phyloP scores from a whole-genome alignment of 1,139 yeast genomes.

The Geotrichum europaeum region DNA sequence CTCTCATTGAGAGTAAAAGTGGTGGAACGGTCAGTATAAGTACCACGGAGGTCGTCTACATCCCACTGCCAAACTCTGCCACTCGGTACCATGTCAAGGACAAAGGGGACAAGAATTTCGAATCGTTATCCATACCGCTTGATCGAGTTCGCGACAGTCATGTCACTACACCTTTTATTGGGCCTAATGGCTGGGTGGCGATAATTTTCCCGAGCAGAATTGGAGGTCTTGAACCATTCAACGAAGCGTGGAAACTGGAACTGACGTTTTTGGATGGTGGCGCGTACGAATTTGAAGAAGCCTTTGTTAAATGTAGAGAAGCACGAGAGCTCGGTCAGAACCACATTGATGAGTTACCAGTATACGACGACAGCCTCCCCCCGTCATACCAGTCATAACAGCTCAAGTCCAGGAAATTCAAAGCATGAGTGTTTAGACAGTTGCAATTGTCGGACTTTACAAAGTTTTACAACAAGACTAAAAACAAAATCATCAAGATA shows the following conservation, averaged over 20 bases:
- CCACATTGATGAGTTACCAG: slow-evolving; percentile 12
- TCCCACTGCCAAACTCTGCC: background rate
- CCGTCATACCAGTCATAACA: background rate
- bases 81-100: slow-evolving; percentile 5
- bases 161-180: slow-evolving; percentile 11
- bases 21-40: slow-evolving; percentile 7
- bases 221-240: slow-evolving; percentile 14
- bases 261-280: slow-evolving; percentile 14
- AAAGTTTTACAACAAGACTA: background rate
- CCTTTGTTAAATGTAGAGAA: slow-evolving; percentile 1
- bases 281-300: slow-evolving; percentile 15
- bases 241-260: slow-evolving; percentile 5
- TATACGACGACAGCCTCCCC: slow-evolving; percentile 4
- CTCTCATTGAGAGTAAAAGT: background rate
- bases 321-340: slow-evolving; percentile 3
- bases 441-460: background rate
- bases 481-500: background rate
- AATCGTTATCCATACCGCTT: slow-evolving; percentile 9
- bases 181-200: slow-evolving; percentile 14
- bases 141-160: slow-evolving; percentile 12
- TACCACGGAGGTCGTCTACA: slow-evolving; percentile 9
- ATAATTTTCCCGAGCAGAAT: slow-evolving; percentile 5
- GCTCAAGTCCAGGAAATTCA: background rate
- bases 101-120: slow-evolving; percentile 14
- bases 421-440: background rate